Evolutionary conservation across 164 flowering plant genomes (phyloP).

Genomic region (Warburgia ugandensis): DNA sequence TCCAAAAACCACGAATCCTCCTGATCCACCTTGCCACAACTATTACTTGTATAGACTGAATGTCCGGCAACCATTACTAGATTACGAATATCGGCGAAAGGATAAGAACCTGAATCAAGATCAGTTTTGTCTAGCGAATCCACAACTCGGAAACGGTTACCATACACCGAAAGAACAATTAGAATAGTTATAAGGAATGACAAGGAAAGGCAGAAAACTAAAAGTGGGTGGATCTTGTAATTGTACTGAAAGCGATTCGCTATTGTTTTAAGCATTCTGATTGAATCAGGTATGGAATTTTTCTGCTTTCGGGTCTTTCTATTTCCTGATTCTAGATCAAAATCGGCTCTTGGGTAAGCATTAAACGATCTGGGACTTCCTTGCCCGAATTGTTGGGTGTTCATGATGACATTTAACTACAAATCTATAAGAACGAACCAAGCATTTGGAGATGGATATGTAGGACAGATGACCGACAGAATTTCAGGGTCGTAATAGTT

Average conservation of each 20-base stretch:
- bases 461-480: no score
- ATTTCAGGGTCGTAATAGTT: no score
- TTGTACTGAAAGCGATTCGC: conserved; percentile 42
- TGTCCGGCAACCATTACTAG: conserved; percentile 99
- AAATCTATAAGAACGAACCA: no score
- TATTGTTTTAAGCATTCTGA: conserved; percentile 53
- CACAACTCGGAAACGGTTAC: conserved; percentile 26
- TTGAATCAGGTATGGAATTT: conserved; percentile 18
- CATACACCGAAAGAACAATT: conserved; percentile 46
- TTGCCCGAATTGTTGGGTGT: conserved; percentile 36
- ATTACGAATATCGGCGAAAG: conserved; percentile 51
- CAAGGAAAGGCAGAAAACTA: conserved; percentile 44
- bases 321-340: conserved; percentile 77
- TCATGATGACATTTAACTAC: conserved; percentile 57
- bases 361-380: conserved; percentile 63
- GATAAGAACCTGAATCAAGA: conserved; percentile 28
- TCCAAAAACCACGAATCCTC: conserved; percentile 94
- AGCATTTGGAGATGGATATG: no score
- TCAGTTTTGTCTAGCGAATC: conserved; percentile 22
- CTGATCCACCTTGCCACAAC: conserved; percentile 68
- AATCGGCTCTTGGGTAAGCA: conserved; percentile 63
- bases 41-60: conserved; percentile 85
- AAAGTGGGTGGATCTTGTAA: conserved; percentile 58
- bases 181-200: conserved; percentile 53
- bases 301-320: conserved; percentile 45